Percentiles rank a stretch among this genome's conserved stretches.
phyloP scores from a whole-genome alignment of 345 rosid species.

The Pistacia vera region DNA sequence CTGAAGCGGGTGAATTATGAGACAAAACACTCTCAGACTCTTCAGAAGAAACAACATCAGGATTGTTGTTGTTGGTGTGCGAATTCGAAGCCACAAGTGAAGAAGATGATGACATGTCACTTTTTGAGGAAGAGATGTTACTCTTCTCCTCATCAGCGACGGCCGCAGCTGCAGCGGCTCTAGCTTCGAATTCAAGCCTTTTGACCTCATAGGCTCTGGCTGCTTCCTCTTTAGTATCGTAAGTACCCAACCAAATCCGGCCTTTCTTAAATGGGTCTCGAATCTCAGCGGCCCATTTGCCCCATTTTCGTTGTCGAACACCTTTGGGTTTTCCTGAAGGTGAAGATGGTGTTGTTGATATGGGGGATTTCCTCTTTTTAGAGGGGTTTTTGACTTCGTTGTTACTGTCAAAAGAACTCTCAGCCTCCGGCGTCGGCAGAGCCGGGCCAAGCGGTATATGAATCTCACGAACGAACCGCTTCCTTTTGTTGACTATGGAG shows the following conservation, averaged over 20 bases:
- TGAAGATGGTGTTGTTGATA: conserved; percentile 6
- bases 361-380: conserved; percentile 25
- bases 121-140: conserved; percentile 14
- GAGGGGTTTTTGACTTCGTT: conserved; percentile 37
- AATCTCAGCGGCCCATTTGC: conserved; percentile 94
- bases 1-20: conserved; percentile 53
- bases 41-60: conserved; percentile 37
- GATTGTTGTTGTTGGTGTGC: not conserved
- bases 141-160: conserved; percentile 15
- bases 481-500: conserved; percentile 21
- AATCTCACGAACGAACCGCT: conserved; percentile 66
- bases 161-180: conserved; percentile 29
- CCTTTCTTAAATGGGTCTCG: conserved; percentile 56
- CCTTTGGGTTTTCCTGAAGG: conserved; percentile 45
- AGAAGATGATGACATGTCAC: conserved; percentile 13
- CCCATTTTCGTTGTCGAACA: conserved; percentile 85
- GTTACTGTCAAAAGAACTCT: conserved; percentile 67
- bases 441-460: conserved; percentile 33
- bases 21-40: conserved; percentile 55
- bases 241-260: conserved; percentile 87
- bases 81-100: conserved; percentile 25
- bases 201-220: conserved; percentile 69
- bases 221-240: conserved; percentile 68
- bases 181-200: conserved; percentile 60
- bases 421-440: conserved; percentile 31